phyloP scores from a whole-genome alignment of 352 stramenopile species.

The Pythium diclinum region DNA sequence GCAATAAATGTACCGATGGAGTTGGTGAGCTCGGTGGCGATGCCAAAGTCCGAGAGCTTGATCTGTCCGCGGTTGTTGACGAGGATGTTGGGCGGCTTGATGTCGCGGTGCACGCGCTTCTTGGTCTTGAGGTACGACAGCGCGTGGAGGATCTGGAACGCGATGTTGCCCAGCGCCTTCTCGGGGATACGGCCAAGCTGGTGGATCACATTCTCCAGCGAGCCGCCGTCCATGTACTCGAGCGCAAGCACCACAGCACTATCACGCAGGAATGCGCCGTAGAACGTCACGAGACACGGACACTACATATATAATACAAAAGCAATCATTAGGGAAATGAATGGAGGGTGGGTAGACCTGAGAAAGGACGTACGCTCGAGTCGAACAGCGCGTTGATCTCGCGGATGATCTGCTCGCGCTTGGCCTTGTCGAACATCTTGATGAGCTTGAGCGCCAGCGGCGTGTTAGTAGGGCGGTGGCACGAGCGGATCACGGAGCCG shows the following conservation, averaged over 20 bases:
- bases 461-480: slow-evolving; percentile 69
- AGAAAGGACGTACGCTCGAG: slow-evolving; percentile 47
- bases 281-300: slow-evolving; percentile 87
- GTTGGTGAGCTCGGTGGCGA: slow-evolving; percentile 83
- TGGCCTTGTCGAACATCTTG: slow-evolving; percentile 85
- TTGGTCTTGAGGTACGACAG: slow-evolving; percentile 94
- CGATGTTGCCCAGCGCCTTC: slow-evolving; percentile 83
- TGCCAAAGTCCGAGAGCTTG: slow-evolving; percentile 98
- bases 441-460: slow-evolving; percentile 87
- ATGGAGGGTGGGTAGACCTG: not conserved
- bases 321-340: not conserved
- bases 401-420: slow-evolving; percentile 83
- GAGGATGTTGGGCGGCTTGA: slow-evolving; percentile 97
- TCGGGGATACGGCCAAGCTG: slow-evolving; percentile 85
- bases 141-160: slow-evolving; percentile 93
- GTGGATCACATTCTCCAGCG: slow-evolving; percentile 86
- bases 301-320: slow-evolving; percentile 30
- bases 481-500: slow-evolving; percentile 62
- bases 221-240: slow-evolving; percentile 93
- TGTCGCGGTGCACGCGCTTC: slow-evolving; percentile 93
- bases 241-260: slow-evolving; percentile 88
- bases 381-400: slow-evolving; percentile 89
- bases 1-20: slow-evolving; percentile 53
- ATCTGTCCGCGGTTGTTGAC: slow-evolving; percentile 89
- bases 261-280: slow-evolving; percentile 88